These are phyloP conservation scores for Didymella glomerata DNA, from an alignment of 2,329 filamentous ascomycete genomes.

Conservation along the genomic window DNA sequence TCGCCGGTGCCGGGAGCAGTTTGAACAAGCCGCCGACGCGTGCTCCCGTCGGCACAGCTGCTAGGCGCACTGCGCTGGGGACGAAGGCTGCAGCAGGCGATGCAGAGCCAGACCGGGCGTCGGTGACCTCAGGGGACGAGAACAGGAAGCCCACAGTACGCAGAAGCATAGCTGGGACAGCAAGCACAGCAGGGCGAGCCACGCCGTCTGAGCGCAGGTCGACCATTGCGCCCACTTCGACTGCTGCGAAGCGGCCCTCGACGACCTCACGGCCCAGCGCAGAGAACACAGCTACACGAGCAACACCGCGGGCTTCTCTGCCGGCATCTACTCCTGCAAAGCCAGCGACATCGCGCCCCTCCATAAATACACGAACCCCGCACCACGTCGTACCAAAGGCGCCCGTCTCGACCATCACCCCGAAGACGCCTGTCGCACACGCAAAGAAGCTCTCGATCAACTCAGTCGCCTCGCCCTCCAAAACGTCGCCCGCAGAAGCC, in stretches of 20 bases:
- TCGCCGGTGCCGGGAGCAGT: conserved; percentile 38
- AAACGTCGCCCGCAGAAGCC: conserved; percentile 20
- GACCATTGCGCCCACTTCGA: conserved; percentile 28
- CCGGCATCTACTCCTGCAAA: conserved; percentile 32
- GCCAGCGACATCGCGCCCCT: conserved; percentile 35
- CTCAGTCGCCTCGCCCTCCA: conserved; percentile 20
- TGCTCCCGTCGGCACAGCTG: conserved; percentile 35
- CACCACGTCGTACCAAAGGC: conserved; percentile 33
- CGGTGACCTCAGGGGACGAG: conserved; percentile 49
- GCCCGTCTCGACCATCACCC: conserved; percentile 25
- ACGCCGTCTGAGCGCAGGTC: conserved; percentile 34
- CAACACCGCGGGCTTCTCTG: conserved; percentile 44
- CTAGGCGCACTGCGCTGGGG: conserved; percentile 33
- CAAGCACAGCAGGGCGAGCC: conserved; percentile 31
- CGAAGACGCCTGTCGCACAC: conserved; percentile 32
- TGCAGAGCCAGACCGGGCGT: conserved; percentile 46
- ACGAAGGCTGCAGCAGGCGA: conserved; percentile 39
- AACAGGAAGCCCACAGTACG: conserved; percentile 45
- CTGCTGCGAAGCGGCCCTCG: conserved; percentile 42
- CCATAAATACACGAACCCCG: conserved; percentile 31
- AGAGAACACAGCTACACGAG: conserved; percentile 34
- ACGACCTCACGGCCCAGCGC: conserved; percentile 37
- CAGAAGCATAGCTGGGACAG: conserved; percentile 33
- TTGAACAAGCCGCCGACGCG: conserved; percentile 51
- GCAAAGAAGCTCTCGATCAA: conserved; percentile 44